These are phyloP conservation scores for Glycine latifolia DNA, from an alignment of 306 rosid genomes.

Conservation along the genomic window DNA sequence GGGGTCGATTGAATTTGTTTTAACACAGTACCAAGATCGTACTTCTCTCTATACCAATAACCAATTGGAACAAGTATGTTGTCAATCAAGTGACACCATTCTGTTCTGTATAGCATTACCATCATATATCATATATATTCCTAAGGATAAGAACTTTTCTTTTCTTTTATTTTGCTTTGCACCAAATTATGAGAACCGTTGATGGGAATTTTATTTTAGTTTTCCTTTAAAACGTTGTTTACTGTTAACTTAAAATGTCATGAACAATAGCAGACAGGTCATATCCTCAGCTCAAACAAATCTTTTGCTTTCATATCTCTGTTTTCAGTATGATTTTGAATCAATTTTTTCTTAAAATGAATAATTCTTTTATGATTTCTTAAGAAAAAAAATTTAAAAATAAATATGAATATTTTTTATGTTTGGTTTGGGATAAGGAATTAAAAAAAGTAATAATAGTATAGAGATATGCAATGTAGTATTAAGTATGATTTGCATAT, in stretches of 20 bases:
- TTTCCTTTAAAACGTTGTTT: background rate
- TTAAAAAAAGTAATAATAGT: no score
- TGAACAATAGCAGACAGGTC: background rate
- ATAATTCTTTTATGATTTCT: no score
- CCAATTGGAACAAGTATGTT: slow-evolving; percentile 35
- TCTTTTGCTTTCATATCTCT: slow-evolving; percentile 19
- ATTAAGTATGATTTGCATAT: slow-evolving; percentile 31
- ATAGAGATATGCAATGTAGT: background rate
- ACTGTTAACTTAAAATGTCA: background rate
- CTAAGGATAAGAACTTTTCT: slow-evolving; percentile 9
- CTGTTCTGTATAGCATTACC: background rate
- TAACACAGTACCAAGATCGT: slow-evolving; percentile 10
- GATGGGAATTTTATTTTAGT: background rate
- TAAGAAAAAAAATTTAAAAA: no score
- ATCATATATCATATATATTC: no score
- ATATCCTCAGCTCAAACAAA: background rate
- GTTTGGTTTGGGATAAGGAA: no score
- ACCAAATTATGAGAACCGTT: background rate
- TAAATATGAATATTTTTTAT: no score
- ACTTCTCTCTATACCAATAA: slow-evolving; percentile 43
- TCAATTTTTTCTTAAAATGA: background rate
- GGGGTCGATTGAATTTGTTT: background rate
- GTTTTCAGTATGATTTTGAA: background rate
- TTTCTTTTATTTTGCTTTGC: background rate
- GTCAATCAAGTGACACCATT: slow-evolving; percentile 44